Base-by-base conservation (phyloP, 306 rosid species). In the Glycyrrhiza uralensis region DNA sequence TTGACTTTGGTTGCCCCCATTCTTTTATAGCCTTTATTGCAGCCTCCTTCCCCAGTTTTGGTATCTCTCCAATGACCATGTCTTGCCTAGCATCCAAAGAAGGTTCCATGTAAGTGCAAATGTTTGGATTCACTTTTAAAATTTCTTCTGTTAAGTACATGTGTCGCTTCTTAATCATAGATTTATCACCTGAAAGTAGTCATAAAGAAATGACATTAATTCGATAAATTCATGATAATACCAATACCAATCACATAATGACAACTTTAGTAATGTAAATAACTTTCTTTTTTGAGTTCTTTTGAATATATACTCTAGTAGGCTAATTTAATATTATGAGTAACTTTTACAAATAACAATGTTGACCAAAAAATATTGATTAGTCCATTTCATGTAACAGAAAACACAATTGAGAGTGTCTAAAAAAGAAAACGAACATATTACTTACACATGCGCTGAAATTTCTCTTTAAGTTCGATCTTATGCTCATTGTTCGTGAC, bases 31-130 rank as follows among this genome's bases (percentile, higher is more conserved):
- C 92, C 76, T 86, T 90, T 6, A 70, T 22, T 11, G 96, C 96
- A 1, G 94, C 94, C 20, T 88, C 92, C 65, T 90, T 90, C 0
- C 96, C 96, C 0, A 90, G 79, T 11, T 46, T 88, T 14, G 96
- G 96, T 0, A 90, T 81, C 67, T 88, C 96, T 0, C 85, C 88
- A 0, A 90, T 87, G 20, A 85, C 90, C 83, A 88, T 90, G 62
- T 90, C 92, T 67, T 90, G 94, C 35, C 96, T 81, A 0, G 87
- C 89, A 77, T 90, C 91, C 42, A 90, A 55, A 1, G 96, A 87
- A 6, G 93, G 88, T 10, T 88, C 93, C 86, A 82, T 85, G 47
- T 86, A 87, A 10, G 74, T 89, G 1, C 93, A 87, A 7, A 90
- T 2, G 42, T 9, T 74, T 0, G 82, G 78, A 35, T 79, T 79